These are phyloP conservation scores for Psophocarpus tetragonolobus DNA, from an alignment of 306 rosid genomes.

Conservation along the genomic window DNA sequence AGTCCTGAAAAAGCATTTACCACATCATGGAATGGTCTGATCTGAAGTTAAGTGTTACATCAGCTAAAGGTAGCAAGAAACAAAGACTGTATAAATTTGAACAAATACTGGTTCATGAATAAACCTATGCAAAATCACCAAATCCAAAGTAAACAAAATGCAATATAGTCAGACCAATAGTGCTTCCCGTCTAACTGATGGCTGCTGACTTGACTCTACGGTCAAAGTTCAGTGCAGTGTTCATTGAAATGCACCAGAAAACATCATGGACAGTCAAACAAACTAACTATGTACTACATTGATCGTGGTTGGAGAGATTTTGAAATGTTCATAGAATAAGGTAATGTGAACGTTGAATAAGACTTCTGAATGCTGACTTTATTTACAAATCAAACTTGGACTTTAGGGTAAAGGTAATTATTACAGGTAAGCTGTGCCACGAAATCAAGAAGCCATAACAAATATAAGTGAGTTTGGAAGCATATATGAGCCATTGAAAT, in stretches of 20 bases:
- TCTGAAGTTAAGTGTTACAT: too few relatives aligned
- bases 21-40: too few relatives aligned
- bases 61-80: background rate
- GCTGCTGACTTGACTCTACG: background rate
- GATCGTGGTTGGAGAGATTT: background rate
- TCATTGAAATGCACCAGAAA: slow-evolving; percentile 23
- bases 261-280: background rate
- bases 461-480: background rate
- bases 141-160: slow-evolving; percentile 4
- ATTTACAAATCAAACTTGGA: slow-evolving; percentile 3
- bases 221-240: background rate
- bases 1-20: background rate
- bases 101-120: background rate
- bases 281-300: background rate
- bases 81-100: background rate
- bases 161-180: background rate
- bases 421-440: background rate
- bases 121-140: background rate
- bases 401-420: background rate
- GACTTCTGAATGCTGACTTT: slow-evolving; percentile 23
- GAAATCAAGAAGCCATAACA: background rate
- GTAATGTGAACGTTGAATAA: slow-evolving; percentile 14
- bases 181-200: background rate
- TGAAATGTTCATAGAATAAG: slow-evolving; percentile 12
- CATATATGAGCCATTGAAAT: background rate